phyloP scores from a whole-genome alignment of 148 eudicot species.

The Rhododendron molle region DNA sequence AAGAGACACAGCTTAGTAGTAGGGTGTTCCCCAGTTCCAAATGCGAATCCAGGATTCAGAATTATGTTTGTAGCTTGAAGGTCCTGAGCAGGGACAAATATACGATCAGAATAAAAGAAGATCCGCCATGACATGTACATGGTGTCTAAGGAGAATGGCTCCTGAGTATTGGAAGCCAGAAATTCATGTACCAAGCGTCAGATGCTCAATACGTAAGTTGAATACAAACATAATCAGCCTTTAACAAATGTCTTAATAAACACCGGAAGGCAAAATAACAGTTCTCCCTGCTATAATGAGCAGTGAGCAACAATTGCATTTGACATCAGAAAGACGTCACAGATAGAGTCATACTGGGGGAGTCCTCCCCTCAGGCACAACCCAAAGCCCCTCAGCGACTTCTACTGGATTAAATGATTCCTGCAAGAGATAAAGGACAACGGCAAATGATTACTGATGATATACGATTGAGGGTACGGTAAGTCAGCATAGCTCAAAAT shows the following conservation, averaged over 20 bases:
- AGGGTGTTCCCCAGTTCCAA: conserved; percentile 98
- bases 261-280: neutral
- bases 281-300: neutral
- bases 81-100: conserved; percentile 45
- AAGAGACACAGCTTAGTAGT: conserved; percentile 84
- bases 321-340: conserved; percentile 3
- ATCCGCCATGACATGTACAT: neutral
- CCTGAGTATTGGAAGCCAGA: neutral
- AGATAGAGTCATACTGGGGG: conserved; percentile 60
- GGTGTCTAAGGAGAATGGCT: neutral
- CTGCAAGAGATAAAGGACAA: conserved; percentile 27
- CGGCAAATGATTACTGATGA: neutral
- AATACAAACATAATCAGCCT: neutral
- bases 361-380: conserved; percentile 91
- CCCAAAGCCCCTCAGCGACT: conserved; percentile 81
- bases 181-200: conserved; percentile 2
- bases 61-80: conserved; percentile 64
- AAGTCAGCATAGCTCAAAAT: neutral
- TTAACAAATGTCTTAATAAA: neutral
- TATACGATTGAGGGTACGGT: neutral
- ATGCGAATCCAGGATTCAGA: conserved; percentile 83
- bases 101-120: neutral
- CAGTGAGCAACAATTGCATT: conserved; percentile 1
- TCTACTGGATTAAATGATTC: conserved; percentile 91
- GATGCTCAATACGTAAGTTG: neutral